Conservation (phyloP, 1,284 basidiomycete genomes). For the Cryptococcus amylolentus region DNA sequence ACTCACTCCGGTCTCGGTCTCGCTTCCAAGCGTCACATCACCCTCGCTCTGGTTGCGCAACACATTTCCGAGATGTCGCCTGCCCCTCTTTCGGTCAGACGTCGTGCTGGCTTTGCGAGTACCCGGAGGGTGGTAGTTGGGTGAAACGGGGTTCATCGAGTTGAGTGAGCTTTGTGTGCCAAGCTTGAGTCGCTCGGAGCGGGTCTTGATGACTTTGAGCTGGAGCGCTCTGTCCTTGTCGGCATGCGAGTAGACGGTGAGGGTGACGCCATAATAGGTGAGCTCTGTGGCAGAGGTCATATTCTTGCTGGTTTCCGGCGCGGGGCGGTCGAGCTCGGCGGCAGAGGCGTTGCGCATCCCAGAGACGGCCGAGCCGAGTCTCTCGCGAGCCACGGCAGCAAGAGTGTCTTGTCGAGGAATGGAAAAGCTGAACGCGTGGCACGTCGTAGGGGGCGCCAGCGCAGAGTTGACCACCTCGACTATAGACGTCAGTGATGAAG, state of each 20-base stretch:
- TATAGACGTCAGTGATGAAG: conserved; percentile 52
- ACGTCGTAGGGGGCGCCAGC: conserved; percentile 82
- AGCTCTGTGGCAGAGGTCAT: conserved; percentile 42
- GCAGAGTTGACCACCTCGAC: conserved; percentile 92
- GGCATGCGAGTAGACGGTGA: conserved; percentile 91
- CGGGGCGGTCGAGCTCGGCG: conserved; percentile 10
- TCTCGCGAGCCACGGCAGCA: conserved; percentile 26
- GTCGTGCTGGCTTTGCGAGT: conserved; percentile 3
- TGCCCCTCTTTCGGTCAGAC: not conserved
- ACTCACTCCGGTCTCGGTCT: conserved; percentile 51
- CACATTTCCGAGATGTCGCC: conserved; percentile 4
- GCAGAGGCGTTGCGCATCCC: conserved; percentile 16
- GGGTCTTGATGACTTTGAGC: conserved; percentile 34
- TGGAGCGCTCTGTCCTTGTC: conserved; percentile 69
- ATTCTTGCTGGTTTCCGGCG: conserved; percentile 17
- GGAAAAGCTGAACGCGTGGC: conserved; percentile 84
- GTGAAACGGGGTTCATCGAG: conserved; percentile 3
- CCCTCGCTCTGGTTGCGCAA: conserved; percentile 6
- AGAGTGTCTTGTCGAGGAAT: conserved; percentile 40
- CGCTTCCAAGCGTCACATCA: conserved; percentile 12
- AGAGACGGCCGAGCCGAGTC: conserved; percentile 14
- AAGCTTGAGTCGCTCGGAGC: conserved; percentile 12
- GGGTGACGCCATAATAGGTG: conserved; percentile 81
- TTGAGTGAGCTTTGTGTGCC: conserved; percentile 10
- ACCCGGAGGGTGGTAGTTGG: not conserved